Evolutionary conservation across 768 basidiomycete genomes (phyloP), one percentile per base, ranked within the genome.

Genomic region (Kwoniella botswanensis): DNA sequence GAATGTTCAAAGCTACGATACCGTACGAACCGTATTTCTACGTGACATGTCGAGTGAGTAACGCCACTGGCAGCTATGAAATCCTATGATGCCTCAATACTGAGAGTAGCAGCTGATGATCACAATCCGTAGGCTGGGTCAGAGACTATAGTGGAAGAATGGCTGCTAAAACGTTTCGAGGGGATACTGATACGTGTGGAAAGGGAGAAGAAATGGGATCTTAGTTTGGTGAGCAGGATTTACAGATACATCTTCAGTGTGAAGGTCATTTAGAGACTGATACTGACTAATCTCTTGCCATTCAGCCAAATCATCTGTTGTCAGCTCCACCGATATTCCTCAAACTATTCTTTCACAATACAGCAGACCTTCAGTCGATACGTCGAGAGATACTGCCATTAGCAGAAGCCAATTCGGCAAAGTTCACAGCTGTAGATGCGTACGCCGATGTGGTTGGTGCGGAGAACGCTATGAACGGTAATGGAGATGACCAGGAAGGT

Each of bases 1-100:
- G 89, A 26, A 92, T 92, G 90, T 98, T 99, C 88, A 99, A 98
- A 84, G 90, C 89, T 74, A 98, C 96, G 5, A 87, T 91, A 72
- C 88, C 89, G 67, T 96, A 95, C 79, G 96, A 98, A 79, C 96
- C 97, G 0, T 98, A 99, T 83, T 97, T 99, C 80, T 88, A 87
- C 71, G 92, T 98, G 68, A 91, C 90, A 3, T 95, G 93, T 89
- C 92, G 96, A 86, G 96, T 94, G 62, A 65, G 88, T 50, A 35
- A n/a, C 4, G 13, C 18, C 9, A 13, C 63, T n/a, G 10, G 42
- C 42, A 22, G n/a, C 56, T 22, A 29, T 57, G n/a, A 29, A 21
- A 7, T 35, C 44, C 15, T 24, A 7, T 62, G 29, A 56, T 50
- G 43, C 6, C 17, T 21, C 21, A 24, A 10, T 15, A 22, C 56